These are phyloP conservation scores for Syzygium syzygioides DNA, from an alignment of 441 rosid genomes.

Conservation along the genomic window DNA sequence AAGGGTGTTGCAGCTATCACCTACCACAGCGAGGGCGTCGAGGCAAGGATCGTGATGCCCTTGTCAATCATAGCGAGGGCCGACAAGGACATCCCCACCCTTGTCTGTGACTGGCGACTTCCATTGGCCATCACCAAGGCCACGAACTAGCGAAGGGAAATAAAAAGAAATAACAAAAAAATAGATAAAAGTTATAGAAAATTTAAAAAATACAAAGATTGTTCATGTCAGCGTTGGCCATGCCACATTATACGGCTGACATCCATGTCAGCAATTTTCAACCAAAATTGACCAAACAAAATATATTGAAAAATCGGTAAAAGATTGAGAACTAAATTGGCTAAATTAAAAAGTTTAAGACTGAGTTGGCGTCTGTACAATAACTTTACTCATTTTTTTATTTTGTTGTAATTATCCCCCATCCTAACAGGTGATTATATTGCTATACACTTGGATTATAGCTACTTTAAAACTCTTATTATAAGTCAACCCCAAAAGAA, in stretches of 20 bases:
- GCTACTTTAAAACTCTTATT: neutral
- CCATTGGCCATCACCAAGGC: rapidly evolving
- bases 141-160: rapidly evolving
- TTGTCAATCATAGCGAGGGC: neutral
- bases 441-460: neutral
- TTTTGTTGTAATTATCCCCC: neutral
- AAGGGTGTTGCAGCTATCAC: rapidly evolving
- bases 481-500: neutral
- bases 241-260: rapidly evolving
- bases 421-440: neutral
- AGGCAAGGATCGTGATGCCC: neutral
- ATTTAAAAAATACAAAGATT: neutral
- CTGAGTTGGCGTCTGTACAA: neutral
- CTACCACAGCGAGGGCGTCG: rapidly evolving
- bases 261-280: rapidly evolving
- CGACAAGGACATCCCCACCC: neutral
- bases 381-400: neutral
- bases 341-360: neutral
- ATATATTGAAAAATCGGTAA: rapidly evolving
- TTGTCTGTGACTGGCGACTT: neutral
- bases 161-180: neutral
- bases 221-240: rapidly evolving
- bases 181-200: neutral
- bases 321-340: neutral
- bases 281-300: rapidly evolving